Base-by-base conservation (phyloP, 805 yeast genomes). In the Kluyveromyces siamensis region DNA sequence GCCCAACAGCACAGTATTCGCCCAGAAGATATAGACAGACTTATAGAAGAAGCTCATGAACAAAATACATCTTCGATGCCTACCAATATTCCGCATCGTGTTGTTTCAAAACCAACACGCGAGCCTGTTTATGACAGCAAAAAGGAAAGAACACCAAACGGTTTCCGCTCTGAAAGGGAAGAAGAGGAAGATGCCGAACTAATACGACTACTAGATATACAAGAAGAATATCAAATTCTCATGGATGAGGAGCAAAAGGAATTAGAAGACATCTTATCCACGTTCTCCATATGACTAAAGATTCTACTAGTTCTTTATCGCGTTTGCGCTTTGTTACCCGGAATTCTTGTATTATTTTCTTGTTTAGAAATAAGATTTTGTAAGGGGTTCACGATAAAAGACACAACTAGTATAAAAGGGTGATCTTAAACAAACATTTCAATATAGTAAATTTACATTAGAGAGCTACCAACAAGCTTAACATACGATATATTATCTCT, bases 141-240 rank as follows among this genome's bases (percentile, higher is more conserved):
- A 6, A 21, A 3, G 3, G 25, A 21, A 21, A 6, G 3, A 21
- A 21, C 25, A 21, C 25, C 25, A 21, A 21, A 21, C 6, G 6
- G 25, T 21, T 3, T 6, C 25, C 25, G 25, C 6, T 21, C 25
- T 21, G 35, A 30, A 30, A 4, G 14, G 14, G 35, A 30, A 10
- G 35, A 30, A 11, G 14, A 11, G 14, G 61, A 56, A 14, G 66
- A 63, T 45, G 61, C 61, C 17, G 67, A 62, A n/a, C 42, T 63
- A 38, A 46, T 64, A 13, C 46, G 37, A 4, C 37, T 48, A 16
- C 27, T 50, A 19, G 44, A 41, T 25, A 40, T 46, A 25, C 45
- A 45, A 10, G 48, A 50, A 7, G 40, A 48, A 33, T 48, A 39
- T 35, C 49, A 50, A 18, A 17, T 17, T 14, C 17, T 42, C 35